Evolutionary conservation across 2,329 filamentous ascomycete genomes (phyloP), one percentile per base, ranked within the genome.

Genomic region (Tothia fuscella): DNA sequence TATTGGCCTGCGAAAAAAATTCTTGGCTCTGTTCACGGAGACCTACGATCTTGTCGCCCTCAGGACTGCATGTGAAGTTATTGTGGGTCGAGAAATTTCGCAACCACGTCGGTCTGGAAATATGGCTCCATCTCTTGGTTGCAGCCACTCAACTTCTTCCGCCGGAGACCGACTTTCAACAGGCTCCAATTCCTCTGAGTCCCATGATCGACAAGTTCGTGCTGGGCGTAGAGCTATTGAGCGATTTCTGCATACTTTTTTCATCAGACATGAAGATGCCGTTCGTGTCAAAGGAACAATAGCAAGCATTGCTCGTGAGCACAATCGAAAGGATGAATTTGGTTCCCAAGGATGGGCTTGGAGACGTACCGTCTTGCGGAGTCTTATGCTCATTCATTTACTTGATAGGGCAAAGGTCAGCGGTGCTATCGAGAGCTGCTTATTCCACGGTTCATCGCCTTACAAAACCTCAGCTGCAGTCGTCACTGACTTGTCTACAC

Each of bases 251-350:
- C 68, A 74, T 31, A 63, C 63, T 0, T 78, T 77, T 51, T 53
- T 80, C 40, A 64, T 80, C 41, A 65, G 64, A 22, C 74, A 76
- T 44, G 68, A 75, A 48, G 75, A 78, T 52, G 62, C 67, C n/a
- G 56, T 63, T 7, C 54, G 58, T 4, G 49, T 59, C 19, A 61
- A 62, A 42, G 26, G 29, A 1, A 60, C 56, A 44, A 63, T 63
- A 46, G 57, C 56, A 7, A 61, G 53, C 41, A 56, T 63, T 20
- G 56, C 59, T 13, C 52, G 59, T 2, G 54, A 54, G 5, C 31
- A 25, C 4, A 56, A 62, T 3, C 49, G 50, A 16, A 43, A 50
- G 9, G 56, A 60, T 22, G 60, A 65, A 37, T 60, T 62, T 42
- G 65, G 66, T 13, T 60, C 57, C 5, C 57, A 61, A 38, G 62